A percentile compares a stretch with the other conserved stretches of the same genome.
Conservation (phyloP, 2,329 filamentous ascomycete species). For the Fusarium camptoceras region DNA sequence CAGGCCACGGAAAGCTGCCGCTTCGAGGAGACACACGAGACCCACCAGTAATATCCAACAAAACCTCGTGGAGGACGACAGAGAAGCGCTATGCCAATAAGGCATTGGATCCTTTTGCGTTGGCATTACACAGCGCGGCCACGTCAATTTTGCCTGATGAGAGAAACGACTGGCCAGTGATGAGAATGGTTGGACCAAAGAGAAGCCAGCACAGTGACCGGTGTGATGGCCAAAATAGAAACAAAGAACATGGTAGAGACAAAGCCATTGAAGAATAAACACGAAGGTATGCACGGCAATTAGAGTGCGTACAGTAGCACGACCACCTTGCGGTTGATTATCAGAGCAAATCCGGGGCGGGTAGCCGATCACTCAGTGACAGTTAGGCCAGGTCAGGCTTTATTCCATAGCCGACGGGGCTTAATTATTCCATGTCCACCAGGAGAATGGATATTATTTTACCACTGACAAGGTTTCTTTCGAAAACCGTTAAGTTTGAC, state of each 20-base stretch:
- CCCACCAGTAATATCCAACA: conserved; percentile 9
- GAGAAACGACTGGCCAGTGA: not conserved
- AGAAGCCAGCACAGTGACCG: conserved; percentile 19
- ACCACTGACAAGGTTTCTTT: not conserved
- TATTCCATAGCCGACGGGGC: not conserved
- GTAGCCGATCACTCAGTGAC: conserved; percentile 38
- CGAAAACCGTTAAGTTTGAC: conserved; percentile 12
- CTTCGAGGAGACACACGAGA: conserved; percentile 22
- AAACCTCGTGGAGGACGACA: conserved; percentile 18
- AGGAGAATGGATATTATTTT: not conserved
- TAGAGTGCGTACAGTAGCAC: conserved; percentile 36
- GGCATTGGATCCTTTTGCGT: conserved; percentile 15
- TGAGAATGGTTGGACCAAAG: conserved; percentile 5
- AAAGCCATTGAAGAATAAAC: conserved; percentile 15
- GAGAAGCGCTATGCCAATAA: conserved; percentile 17
- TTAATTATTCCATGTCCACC: conserved; percentile 9
- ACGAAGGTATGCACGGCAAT: conserved; percentile 30
- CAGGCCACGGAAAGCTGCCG: conserved; percentile 32
- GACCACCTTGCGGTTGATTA: conserved; percentile 12
- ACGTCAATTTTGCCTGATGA: conserved; percentile 25
- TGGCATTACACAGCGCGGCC: conserved; percentile 34
- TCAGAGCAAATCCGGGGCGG: conserved; percentile 43
- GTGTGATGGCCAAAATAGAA: conserved; percentile 22
- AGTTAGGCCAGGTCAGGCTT: not conserved
- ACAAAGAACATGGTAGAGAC: not conserved